Evolutionary conservation across 2,329 filamentous ascomycete species (phyloP).

Genomic region (Pseudocercospora pini-densiflorae): DNA sequence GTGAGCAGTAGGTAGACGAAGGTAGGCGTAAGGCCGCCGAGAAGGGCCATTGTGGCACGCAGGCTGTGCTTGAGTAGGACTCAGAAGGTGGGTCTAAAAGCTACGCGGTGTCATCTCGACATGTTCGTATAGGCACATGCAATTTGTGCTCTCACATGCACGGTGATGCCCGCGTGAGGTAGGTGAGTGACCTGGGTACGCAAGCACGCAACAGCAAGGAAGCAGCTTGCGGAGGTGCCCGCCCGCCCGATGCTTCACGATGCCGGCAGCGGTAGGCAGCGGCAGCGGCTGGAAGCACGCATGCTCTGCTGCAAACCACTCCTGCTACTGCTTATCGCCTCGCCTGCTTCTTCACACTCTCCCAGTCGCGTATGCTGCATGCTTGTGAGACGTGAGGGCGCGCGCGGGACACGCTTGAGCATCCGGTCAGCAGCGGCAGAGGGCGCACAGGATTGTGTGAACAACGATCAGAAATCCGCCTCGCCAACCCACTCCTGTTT

Average conservation of each 20-base stretch:
- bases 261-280: too few relatives aligned
- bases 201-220: neutral
- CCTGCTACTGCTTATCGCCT: neutral
- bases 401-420: neutral
- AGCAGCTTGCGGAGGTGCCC: neutral
- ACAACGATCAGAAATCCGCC: neutral
- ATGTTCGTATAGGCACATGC: neutral
- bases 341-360: neutral
- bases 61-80: neutral
- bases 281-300: too few relatives aligned
- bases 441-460: neutral
- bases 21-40: constrained; percentile 68
- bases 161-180: neutral
- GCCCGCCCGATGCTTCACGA: neutral
- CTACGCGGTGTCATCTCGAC: neutral
- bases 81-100: neutral
- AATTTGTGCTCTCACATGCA: neutral
- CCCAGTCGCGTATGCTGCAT: neutral
- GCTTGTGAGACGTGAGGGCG: neutral
- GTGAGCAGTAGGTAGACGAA: constrained; percentile 76
- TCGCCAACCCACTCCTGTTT: neutral
- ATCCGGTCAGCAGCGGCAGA: neutral
- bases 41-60: constrained; percentile 23
- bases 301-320: neutral
- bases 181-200: neutral